phyloP scores from a whole-genome alignment of 805 yeast species.

The Wickerhamomyces strasburgensis region DNA sequence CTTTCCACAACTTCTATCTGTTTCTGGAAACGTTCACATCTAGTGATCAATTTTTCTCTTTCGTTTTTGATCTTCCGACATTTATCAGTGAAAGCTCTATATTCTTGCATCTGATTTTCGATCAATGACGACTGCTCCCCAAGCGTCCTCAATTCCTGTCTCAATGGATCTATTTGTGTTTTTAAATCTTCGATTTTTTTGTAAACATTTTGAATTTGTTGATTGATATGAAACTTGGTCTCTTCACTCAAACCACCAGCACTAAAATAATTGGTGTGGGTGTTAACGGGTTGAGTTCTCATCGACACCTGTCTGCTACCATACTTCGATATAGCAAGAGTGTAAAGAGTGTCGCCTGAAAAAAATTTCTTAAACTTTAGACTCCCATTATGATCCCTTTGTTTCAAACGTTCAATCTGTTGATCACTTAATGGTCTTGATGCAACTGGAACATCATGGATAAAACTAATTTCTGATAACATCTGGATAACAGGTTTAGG shows the following conservation, averaged over 20 bases:
- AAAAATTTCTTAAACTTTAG: constrained; percentile 52
- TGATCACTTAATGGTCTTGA: constrained; percentile 36
- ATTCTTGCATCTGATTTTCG: not conserved
- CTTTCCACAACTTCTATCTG: constrained; percentile 30
- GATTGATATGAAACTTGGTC: constrained; percentile 9
- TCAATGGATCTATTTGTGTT: constrained; percentile 4
- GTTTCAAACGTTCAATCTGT: constrained; percentile 34
- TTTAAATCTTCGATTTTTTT: constrained; percentile 11
- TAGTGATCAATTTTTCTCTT: constrained; percentile 22
- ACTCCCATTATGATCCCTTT: constrained; percentile 32
- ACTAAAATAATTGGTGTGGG: constrained; percentile 10
- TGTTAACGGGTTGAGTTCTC: constrained; percentile 12
- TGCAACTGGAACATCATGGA: constrained; percentile 61
- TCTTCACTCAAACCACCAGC: constrained; percentile 21
- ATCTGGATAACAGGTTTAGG: constrained; percentile 67
- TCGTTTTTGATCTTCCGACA: constrained; percentile 12
- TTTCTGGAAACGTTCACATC: constrained; percentile 26
- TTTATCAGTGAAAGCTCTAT: constrained; percentile 6
- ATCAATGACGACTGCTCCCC: not conserved
- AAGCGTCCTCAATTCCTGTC: too few relatives aligned
- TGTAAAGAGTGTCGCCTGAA: constrained; percentile 50
- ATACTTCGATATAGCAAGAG: constrained; percentile 53
- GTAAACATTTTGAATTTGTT: constrained; percentile 14
- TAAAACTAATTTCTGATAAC: constrained; percentile 52
- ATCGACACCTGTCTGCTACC: constrained; percentile 48